Evolutionary conservation across 371 early-diverging fungal species (phyloP).

Genomic region (Coemansia sp.): DNA sequence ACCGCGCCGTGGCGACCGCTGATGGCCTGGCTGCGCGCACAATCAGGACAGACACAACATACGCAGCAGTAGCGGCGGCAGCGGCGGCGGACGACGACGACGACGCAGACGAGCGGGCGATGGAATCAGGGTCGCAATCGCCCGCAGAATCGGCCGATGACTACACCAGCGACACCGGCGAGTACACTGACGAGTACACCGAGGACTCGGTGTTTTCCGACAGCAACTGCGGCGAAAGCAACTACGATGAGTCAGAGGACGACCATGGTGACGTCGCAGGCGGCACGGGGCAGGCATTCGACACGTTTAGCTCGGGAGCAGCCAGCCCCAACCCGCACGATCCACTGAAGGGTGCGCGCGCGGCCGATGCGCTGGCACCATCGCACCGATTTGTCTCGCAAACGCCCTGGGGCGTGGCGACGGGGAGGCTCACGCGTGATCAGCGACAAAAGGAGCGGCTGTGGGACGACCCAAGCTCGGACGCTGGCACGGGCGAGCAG

Average conservation of each 20-base stretch:
- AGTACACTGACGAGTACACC: slow-evolving; percentile 32
- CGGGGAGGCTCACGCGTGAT: slow-evolving; percentile 42
- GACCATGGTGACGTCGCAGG: background rate
- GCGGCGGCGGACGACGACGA: background rate
- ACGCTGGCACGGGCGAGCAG: background rate
- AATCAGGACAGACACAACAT: slow-evolving; percentile 22
- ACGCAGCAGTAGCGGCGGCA: slow-evolving; percentile 16
- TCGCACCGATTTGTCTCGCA: slow-evolving; percentile 45
- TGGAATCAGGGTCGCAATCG: slow-evolving; percentile 11
- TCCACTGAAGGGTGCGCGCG: slow-evolving; percentile 5
- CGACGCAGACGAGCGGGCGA: slow-evolving; percentile 5
- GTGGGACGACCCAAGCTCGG: slow-evolving; percentile 35
- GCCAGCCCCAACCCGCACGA: slow-evolving; percentile 26
- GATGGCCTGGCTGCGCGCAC: background rate
- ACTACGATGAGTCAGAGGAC: background rate
- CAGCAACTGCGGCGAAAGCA: slow-evolving; percentile 22
- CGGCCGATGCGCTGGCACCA: slow-evolving; percentile 30
- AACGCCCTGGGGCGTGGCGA: slow-evolving; percentile 45
- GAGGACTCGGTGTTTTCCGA: slow-evolving; percentile 45
- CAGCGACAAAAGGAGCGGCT: slow-evolving; percentile 40
- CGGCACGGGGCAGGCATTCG: background rate
- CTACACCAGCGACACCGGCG: slow-evolving; percentile 32
- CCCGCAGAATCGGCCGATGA: slow-evolving; percentile 6
- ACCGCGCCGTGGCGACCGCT: background rate
- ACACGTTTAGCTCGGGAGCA: slow-evolving; percentile 32